phyloP scores from a whole-genome alignment of 2,329 filamentous ascomycete genomes.

The Huntiella decipiens region DNA sequence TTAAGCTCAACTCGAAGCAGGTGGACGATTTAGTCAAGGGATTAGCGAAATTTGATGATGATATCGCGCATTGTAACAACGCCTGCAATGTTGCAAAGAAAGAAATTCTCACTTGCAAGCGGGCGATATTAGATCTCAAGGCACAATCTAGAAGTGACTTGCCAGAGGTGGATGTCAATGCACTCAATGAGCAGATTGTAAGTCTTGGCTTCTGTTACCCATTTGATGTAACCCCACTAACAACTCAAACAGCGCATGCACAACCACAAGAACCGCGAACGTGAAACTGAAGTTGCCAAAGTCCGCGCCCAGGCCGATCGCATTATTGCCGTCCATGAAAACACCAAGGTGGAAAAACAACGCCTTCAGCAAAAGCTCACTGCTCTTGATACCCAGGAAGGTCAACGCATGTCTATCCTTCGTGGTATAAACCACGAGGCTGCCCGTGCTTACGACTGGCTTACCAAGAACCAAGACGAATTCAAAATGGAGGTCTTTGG shows the following conservation, averaged over 20 bases:
- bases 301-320: constrained; percentile 24
- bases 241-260: constrained; percentile 14
- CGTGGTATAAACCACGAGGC: constrained; percentile 41
- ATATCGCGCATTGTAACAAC: constrained; percentile 18
- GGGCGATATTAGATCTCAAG: constrained; percentile 24
- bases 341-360: constrained; percentile 8
- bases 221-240: constrained; percentile 10
- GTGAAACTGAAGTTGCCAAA: constrained; percentile 26
- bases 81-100: constrained; percentile 5
- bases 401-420: constrained; percentile 53
- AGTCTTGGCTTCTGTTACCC: constrained; percentile 17
- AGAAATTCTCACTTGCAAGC: constrained; percentile 7
- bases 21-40: neutral
- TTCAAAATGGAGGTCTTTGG: constrained; percentile 66
- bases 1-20: neutral
- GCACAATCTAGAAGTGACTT: constrained; percentile 42
- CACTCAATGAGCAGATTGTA: constrained; percentile 57
- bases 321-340: constrained; percentile 16
- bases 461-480: constrained; percentile 46
- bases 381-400: constrained; percentile 52
- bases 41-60: constrained; percentile 11
- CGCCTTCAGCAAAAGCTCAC: constrained; percentile 30
- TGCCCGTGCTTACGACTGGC: constrained; percentile 59
- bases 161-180: constrained; percentile 45
- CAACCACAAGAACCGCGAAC: constrained; percentile 35